Evolutionary conservation across 306 rosid species (phyloP).

Genomic region (Abrus pulchellus): DNA sequence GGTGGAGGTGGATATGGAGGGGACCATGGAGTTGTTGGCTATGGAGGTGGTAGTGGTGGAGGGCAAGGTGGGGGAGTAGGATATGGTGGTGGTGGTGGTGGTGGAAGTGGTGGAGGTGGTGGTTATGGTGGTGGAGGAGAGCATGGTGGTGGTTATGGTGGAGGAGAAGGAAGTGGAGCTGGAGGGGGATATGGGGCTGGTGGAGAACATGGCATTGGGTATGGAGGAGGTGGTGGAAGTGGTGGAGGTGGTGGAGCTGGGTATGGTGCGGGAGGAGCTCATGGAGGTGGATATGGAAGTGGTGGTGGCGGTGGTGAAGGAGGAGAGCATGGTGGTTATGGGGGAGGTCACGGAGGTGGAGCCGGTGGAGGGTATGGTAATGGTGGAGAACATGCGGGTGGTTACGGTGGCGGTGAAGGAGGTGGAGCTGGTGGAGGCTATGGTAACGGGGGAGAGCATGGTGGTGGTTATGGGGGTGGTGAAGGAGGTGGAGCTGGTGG

Average conservation of each 20-base stretch:
- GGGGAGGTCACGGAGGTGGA: conserved; percentile 54
- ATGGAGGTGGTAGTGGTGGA: conserved; percentile 58
- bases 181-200: conserved; percentile 61
- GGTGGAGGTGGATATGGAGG: conserved; percentile 50
- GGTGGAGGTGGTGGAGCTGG: conserved; percentile 47
- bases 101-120: conserved; percentile 37
- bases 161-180: conserved; percentile 50
- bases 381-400: conserved; percentile 46
- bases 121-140: conserved; percentile 58
- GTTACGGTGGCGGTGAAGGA: conserved; percentile 33
- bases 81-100: conserved; percentile 50
- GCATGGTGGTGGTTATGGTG: conserved; percentile 56
- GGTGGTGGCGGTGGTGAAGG: conserved; percentile 53
- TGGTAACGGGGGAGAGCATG: conserved; percentile 55
- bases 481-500: conserved; percentile 58
- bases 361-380: conserved; percentile 52
- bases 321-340: conserved; percentile 51
- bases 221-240: conserved; percentile 41
- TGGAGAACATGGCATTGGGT: conserved; percentile 46
- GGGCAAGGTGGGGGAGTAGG: conserved; percentile 48
- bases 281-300: conserved; percentile 44
- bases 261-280: conserved; percentile 41
- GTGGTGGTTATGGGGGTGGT: conserved; percentile 56
- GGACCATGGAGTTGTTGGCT: conserved; percentile 53
- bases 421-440: conserved; percentile 47